phyloP scores from a whole-genome alignment of 2,329 filamentous ascomycete species.

The Microascus cirrosus region DNA sequence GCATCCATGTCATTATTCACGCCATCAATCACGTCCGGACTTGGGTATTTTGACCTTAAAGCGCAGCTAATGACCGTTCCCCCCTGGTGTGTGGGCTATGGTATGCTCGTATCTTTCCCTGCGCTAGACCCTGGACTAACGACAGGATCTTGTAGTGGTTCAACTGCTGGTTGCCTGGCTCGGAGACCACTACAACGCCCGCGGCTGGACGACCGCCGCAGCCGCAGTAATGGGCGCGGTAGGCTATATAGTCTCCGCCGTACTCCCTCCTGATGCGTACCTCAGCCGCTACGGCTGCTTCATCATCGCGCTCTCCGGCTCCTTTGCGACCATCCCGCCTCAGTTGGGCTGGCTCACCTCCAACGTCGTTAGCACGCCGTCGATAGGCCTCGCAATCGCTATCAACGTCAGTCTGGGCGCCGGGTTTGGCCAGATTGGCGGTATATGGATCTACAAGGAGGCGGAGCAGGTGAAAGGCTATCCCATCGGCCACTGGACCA shows the following conservation, averaged over 20 bases:
- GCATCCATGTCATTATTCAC: conserved; percentile 50
- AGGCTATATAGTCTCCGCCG: conserved; percentile 49
- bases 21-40: conserved; percentile 46
- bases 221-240: conserved; percentile 30
- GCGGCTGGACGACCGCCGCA: conserved; percentile 30
- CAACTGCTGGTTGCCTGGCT: conserved; percentile 40
- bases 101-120: conserved; percentile 14
- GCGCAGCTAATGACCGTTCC: conserved; percentile 59
- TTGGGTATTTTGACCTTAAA: conserved; percentile 36
- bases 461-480: conserved; percentile 48
- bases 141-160: conserved; percentile 15
- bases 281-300: conserved; percentile 55
- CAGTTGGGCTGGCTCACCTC: conserved; percentile 60
- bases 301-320: conserved; percentile 54
- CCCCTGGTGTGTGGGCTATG: conserved; percentile 50
- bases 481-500: conserved; percentile 57
- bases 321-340: conserved; percentile 59
- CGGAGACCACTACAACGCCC: conserved; percentile 50
- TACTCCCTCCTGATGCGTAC: conserved; percentile 50
- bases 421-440: conserved; percentile 59
- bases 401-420: conserved; percentile 57
- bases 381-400: conserved; percentile 58
- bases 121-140: conserved; percentile 6
- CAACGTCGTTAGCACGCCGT: conserved; percentile 54
- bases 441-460: conserved; percentile 48